Percentiles rank a stretch among this genome's conserved stretches.
These are phyloP conservation scores for Dichotomocladium elegans DNA, from an alignment of 371 early-diverging fungal species.

Conservation along the genomic window DNA sequence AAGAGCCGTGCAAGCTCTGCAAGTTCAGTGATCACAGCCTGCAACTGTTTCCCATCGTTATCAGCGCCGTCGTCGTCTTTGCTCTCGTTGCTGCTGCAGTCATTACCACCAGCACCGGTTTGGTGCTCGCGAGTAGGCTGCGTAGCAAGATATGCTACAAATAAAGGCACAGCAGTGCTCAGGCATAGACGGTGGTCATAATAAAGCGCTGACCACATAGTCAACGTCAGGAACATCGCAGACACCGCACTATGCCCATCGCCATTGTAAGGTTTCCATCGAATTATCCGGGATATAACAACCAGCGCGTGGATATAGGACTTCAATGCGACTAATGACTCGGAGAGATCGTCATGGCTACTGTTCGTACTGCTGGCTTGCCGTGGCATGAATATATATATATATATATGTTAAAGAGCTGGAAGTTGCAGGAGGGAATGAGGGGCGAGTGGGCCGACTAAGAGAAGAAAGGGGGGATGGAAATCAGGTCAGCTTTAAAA, in stretches of 20 bases:
- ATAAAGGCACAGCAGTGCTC: background rate
- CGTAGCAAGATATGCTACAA: background rate
- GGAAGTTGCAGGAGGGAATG: background rate
- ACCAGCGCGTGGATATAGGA: slow-evolving; percentile 3
- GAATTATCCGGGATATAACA: background rate
- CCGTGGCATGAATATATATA: too few species aligned
- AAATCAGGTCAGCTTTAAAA: background rate
- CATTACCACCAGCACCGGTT: background rate
- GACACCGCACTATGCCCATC: background rate
- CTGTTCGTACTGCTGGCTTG: background rate
- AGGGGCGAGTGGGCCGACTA: background rate
- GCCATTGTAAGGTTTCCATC: slow-evolving; percentile 5
- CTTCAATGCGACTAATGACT: background rate
- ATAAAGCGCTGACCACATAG: slow-evolving; percentile 1
- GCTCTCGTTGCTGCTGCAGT: background rate
- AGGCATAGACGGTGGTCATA: slow-evolving; percentile 3
- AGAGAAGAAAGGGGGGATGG: background rate
- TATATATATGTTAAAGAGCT: background rate
- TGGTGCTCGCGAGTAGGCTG: background rate
- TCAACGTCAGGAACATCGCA: background rate
- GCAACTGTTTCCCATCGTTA: background rate
- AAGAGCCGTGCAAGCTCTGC: background rate
- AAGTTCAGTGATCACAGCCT: background rate
- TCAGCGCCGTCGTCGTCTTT: background rate
- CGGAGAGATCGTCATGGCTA: background rate